Percentiles rank a stretch among this genome's conserved stretches.
Conservation (phyloP, 179 eudicot species). For the Spinacia oleracea region DNA sequence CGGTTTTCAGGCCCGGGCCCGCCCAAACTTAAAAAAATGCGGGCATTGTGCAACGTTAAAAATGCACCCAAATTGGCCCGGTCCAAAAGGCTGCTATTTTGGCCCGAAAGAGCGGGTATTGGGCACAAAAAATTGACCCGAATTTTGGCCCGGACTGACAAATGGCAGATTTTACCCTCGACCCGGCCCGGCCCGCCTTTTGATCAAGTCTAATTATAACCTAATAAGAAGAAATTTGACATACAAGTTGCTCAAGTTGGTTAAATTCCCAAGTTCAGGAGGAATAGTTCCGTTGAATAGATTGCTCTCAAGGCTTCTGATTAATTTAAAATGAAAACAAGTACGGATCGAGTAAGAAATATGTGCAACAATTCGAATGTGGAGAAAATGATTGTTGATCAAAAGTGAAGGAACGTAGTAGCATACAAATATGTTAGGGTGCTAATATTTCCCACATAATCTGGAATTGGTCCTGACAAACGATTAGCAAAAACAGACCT, state of each 20-base stretch:
- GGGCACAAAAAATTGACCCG: no score
- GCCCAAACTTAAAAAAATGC: no score
- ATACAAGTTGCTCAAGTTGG: constrained; percentile 40
- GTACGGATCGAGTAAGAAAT: background rate
- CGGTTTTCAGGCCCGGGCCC: no score
- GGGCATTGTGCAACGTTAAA: no score
- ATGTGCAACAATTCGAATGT: background rate
- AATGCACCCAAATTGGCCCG: no score
- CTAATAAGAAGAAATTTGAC: constrained; percentile 1
- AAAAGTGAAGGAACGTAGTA: constrained; percentile 19
- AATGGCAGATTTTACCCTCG: no score
- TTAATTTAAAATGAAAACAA: background rate
- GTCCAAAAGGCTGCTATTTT: no score
- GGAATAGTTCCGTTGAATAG: constrained; percentile 51
- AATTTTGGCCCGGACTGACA: no score
- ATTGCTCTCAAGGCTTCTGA: constrained; percentile 56
- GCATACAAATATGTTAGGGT: constrained; percentile 42
- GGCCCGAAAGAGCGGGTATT: no score
- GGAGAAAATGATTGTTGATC: no score
- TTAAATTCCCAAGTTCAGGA: constrained; percentile 45
- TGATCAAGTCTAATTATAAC: no score
- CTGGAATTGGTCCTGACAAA: constrained; percentile 53
- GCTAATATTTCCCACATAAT: constrained; percentile 43
- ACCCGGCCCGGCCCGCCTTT: no score
- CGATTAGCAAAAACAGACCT: constrained; percentile 42